Percentiles rank a stretch among this genome's conserved stretches.
These are phyloP conservation scores for Mycena haematopus DNA, from an alignment of 768 basidiomycete species.

Conservation along the genomic window DNA sequence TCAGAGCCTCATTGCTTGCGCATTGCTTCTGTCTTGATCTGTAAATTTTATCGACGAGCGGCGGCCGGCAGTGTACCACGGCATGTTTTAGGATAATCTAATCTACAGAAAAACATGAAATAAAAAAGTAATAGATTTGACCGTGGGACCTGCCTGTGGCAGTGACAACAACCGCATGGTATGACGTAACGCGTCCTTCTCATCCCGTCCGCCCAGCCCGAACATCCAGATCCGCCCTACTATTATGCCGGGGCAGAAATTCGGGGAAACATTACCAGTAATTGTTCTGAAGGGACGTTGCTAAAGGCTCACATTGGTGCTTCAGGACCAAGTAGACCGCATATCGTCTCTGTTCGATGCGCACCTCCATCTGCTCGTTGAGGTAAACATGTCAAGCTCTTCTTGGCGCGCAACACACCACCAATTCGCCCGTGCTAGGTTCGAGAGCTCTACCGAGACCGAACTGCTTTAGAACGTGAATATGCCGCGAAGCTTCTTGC, in stretches of 20 bases:
- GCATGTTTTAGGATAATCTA: too few species aligned
- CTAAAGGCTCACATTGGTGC: slow-evolving; percentile 16
- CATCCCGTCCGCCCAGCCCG: slow-evolving; percentile 2
- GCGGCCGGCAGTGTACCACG: too few species aligned
- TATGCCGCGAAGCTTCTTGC: slow-evolving; percentile 75
- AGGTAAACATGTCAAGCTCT: slow-evolving; percentile 52
- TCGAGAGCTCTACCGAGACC: slow-evolving; percentile 73
- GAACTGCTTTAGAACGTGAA: slow-evolving; percentile 75
- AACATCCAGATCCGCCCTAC: not conserved
- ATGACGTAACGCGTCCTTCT: slow-evolving; percentile 3
- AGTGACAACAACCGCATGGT: not conserved
- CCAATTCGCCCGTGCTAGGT: slow-evolving; percentile 49
- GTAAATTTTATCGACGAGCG: not conserved
- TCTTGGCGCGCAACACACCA: slow-evolving; percentile 1
- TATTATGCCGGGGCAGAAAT: slow-evolving; percentile 40
- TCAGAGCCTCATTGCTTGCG: slow-evolving; percentile 16
- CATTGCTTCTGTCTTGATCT: not conserved
- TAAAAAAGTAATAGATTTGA: too few species aligned
- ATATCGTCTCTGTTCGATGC: slow-evolving; percentile 63
- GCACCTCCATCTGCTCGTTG: slow-evolving; percentile 67
- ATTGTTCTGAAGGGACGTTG: slow-evolving; percentile 23
- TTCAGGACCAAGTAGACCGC: slow-evolving; percentile 76
- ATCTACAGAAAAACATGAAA: too few species aligned
- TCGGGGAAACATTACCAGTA: slow-evolving; percentile 64
- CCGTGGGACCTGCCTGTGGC: too few species aligned